A percentile compares a stretch with the other conserved stretches of the same genome.
Conservation (phyloP, 2,329 filamentous ascomycete species). For the Colletotrichum sublineola region DNA sequence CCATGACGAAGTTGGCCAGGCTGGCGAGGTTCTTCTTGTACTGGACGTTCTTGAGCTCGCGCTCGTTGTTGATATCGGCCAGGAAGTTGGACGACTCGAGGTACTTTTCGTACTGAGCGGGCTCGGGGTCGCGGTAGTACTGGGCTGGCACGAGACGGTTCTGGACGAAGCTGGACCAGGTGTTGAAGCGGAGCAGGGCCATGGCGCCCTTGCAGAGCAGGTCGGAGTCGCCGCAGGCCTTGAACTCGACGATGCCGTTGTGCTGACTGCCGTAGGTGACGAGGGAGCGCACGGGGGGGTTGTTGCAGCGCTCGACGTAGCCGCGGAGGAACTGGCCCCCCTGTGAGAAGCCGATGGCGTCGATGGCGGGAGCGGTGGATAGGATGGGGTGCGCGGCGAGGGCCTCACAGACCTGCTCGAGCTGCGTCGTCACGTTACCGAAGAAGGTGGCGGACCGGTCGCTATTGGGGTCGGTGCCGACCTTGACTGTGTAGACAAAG, state of each 20-base stretch:
- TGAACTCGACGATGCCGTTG: slow-evolving; percentile 90
- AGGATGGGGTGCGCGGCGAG: slow-evolving; percentile 83
- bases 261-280: slow-evolving; percentile 93
- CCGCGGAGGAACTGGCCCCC: slow-evolving; percentile 96
- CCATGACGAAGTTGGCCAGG: slow-evolving; percentile 87
- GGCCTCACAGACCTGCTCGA: slow-evolving; percentile 82
- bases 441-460: slow-evolving; percentile 91
- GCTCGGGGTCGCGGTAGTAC: slow-evolving; percentile 83
- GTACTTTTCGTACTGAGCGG: slow-evolving; percentile 76
- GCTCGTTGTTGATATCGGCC: slow-evolving; percentile 97
- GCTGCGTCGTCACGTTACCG: slow-evolving; percentile 86
- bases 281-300: slow-evolving; percentile 79
- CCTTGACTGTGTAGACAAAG: slow-evolving; percentile 82
- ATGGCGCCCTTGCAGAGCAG: slow-evolving; percentile 86
- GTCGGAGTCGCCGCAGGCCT: slow-evolving; percentile 78
- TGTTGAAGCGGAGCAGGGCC: slow-evolving; percentile 81
- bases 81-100: slow-evolving; percentile 87
- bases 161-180: slow-evolving; percentile 86
- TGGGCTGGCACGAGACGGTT: slow-evolving; percentile 88
- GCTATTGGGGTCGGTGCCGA: slow-evolving; percentile 73
- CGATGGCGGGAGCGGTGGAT: slow-evolving; percentile 83
- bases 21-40: slow-evolving; percentile 79
- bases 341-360: slow-evolving; percentile 95
- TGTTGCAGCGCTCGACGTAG: slow-evolving; percentile 89
- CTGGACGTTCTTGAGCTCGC: slow-evolving; percentile 75